Evolutionary conservation across 2,329 filamentous ascomycete genomes (phyloP), one percentile per base, ranked within the genome.

Genomic region (Sphaerostilbella broomeana): DNA sequence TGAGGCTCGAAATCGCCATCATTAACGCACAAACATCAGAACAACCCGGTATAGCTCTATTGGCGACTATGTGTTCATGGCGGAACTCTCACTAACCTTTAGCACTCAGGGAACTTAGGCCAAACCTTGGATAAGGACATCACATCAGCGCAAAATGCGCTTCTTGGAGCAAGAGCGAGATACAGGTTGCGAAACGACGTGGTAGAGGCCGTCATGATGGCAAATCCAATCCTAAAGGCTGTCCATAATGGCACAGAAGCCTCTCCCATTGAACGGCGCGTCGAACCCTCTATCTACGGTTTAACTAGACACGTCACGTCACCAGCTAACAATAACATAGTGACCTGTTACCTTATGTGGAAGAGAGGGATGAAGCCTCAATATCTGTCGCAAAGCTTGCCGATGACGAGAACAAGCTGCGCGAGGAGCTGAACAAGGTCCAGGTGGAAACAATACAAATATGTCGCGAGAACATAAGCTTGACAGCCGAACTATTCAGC

Each of bases 161-260:
- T 86, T 16, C 68, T 90, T 20, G 75, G 86, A 50, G 77, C 84
- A 18, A 79, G 79, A 54, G 79, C 84, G 40, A 71, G 72, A 42
- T 85, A 86, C 59, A 71, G 77, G 27, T 68, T 90, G 40, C 78
- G 78, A 47, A 81, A 81, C 56, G 78, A 78, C 45, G 79, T 85
- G 16, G 69, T 81, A 16, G 77, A 84, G 45, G 78, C 73, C 32
- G 77, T 86, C 38, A 62, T 92, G 48, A 77, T 78, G 50, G 79
- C 80, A 41, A 82, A 86, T 51, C 86, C 87, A 6, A 79, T 85
- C 27, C 66, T 94, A 42, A 86, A 84, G 53, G 82, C 86, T 6
- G 78, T 90, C 26, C 85, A 94, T 57, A 67, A 75, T 44, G 79
- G 79, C 29, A 75, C 73, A 10, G 71, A 76, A 44, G 73, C 77